These are phyloP conservation scores for Boeremia exigua DNA, from an alignment of 2,329 filamentous ascomycete species.

Conservation along the genomic window DNA sequence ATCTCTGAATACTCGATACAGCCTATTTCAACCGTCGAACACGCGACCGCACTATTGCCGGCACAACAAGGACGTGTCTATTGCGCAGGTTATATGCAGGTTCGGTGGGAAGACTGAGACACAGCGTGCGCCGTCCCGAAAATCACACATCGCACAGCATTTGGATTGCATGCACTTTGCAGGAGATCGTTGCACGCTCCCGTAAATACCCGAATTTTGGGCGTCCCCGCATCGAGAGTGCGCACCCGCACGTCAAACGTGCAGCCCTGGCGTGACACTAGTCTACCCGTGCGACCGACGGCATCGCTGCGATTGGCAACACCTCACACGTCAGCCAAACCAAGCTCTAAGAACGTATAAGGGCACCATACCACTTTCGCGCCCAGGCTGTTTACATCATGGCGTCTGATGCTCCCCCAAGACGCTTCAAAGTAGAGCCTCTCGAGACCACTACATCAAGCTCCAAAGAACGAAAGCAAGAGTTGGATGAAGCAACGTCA, in stretches of 20 bases:
- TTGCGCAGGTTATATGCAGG: background rate
- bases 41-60: background rate
- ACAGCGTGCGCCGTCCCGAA: background rate
- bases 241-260: slow-evolving; percentile 28
- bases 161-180: slow-evolving; percentile 5
- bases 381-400: slow-evolving; percentile 25
- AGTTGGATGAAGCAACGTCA: background rate
- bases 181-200: slow-evolving; percentile 20
- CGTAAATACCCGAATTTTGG: slow-evolving; percentile 27
- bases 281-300: slow-evolving; percentile 28
- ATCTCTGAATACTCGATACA: slow-evolving; percentile 8
- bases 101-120: background rate
- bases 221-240: slow-evolving; percentile 33
- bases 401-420: slow-evolving; percentile 39
- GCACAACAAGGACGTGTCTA: slow-evolving; percentile 1
- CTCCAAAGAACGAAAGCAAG: slow-evolving; percentile 73
- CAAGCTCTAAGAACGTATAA: slow-evolving; percentile 14
- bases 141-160: background rate
- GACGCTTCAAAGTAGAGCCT: slow-evolving; percentile 48
- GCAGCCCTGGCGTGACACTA: slow-evolving; percentile 24
- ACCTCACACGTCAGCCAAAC: slow-evolving; percentile 22
- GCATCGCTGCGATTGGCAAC: slow-evolving; percentile 19
- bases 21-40: slow-evolving; percentile 11
- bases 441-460: slow-evolving; percentile 41
- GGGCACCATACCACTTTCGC: slow-evolving; percentile 3